Percentiles rank a stretch among this genome's conserved stretches.
These are phyloP conservation scores for Leucoagaricus sp. DNA, from an alignment of 1,284 basidiomycete genomes.

Conservation along the genomic window DNA sequence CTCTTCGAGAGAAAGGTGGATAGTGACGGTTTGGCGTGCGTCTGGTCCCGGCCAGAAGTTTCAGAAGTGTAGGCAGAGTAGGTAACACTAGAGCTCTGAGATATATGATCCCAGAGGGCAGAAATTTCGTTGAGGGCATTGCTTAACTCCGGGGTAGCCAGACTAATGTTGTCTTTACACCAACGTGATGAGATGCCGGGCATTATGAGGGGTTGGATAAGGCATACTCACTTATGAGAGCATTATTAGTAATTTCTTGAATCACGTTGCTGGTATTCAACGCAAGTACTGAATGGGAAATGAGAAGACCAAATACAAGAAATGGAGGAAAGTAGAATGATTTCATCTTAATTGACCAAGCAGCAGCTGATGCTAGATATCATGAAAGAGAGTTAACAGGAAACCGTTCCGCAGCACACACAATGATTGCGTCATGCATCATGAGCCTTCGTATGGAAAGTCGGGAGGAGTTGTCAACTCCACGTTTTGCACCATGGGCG, in stretches of 20 bases:
- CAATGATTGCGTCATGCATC: too few relatives aligned
- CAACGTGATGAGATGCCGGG: not conserved
- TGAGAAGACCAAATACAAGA: not conserved
- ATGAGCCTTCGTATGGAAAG: too few relatives aligned
- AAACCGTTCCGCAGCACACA: too few relatives aligned
- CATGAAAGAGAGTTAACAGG: too few relatives aligned
- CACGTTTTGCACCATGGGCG: too few relatives aligned
- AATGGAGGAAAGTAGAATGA: conserved; percentile 10
- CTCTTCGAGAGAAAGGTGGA: conserved; percentile 1
- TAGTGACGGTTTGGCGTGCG: conserved; percentile 13
- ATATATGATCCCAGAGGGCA: conserved; percentile 17
- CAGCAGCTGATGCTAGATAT: too few relatives aligned
- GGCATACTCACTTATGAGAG: conserved; percentile 2
- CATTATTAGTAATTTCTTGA: conserved; percentile 7
- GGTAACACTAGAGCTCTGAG: conserved; percentile 4
- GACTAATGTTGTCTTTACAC: conserved; percentile 31
- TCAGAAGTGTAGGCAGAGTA: not conserved
- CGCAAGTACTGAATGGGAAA: not conserved
- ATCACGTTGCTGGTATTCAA: not conserved
- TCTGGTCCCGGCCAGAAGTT: not conserved
- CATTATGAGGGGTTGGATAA: too few relatives aligned
- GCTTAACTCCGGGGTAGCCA: conserved; percentile 25
- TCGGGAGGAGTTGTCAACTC: too few relatives aligned
- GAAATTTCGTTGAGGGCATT: conserved; percentile 27
- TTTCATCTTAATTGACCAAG: conserved; percentile 16